These are phyloP conservation scores for Tilletia horrida DNA, from an alignment of 1,284 basidiomycete species.

Conservation along the genomic window DNA sequence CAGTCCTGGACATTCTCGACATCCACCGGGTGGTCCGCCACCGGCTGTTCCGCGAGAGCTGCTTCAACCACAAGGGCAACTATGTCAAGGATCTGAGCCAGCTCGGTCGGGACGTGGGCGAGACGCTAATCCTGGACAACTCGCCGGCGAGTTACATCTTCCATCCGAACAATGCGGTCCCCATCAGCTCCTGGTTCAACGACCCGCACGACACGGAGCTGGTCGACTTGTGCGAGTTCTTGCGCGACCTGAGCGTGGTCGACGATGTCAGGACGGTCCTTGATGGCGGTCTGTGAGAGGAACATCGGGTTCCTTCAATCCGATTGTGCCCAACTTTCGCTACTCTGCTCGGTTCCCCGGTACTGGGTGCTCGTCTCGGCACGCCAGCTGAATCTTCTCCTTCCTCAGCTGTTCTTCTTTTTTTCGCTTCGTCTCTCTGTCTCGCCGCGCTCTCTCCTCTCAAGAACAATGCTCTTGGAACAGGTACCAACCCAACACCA, in stretches of 20 bases:
- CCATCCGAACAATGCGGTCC: slow-evolving; percentile 97
- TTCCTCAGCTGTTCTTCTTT: no score
- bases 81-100: slow-evolving; percentile 99
- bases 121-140: slow-evolving; percentile 97
- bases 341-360: no score
- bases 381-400: no score
- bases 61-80: slow-evolving; percentile 98
- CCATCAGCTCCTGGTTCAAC: slow-evolving; percentile 70
- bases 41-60: slow-evolving; percentile 93
- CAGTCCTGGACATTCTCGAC: slow-evolving; percentile 94
- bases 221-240: slow-evolving; percentile 16
- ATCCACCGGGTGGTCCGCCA: slow-evolving; percentile 88
- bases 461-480: no score
- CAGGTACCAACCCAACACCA: no score
- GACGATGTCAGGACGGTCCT: slow-evolving; percentile 17
- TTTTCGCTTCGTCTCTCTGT: no score
- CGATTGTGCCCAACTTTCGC: no score
- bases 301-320: no score
- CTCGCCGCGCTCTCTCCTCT: no score
- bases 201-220: slow-evolving; percentile 19
- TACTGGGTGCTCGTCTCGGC: no score
- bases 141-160: slow-evolving; percentile 98
- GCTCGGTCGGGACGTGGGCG: slow-evolving; percentile 83
- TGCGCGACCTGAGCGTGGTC: slow-evolving; percentile 17
- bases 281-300: slow-evolving; percentile 12